Conservation (phyloP, 2,329 filamentous ascomycete genomes). For the Clarireedia monteithiana region DNA sequence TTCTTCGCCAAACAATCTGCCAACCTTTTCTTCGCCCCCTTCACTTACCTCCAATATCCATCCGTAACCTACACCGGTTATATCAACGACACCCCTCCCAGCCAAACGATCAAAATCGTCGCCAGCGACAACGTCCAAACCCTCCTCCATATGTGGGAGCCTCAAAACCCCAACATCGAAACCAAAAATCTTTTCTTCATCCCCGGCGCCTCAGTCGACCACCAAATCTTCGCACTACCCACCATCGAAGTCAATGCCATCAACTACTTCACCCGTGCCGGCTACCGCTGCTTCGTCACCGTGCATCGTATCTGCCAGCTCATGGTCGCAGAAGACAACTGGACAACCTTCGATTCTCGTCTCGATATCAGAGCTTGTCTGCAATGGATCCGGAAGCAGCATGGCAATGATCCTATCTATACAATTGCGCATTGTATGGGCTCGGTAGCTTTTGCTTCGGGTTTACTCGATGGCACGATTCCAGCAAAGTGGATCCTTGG, state of each 20-base stretch:
- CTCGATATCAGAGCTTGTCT: slow-evolving; percentile 51
- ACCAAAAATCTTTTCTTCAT: slow-evolving; percentile 50
- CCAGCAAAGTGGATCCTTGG: slow-evolving; percentile 49
- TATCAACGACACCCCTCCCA: slow-evolving; percentile 42
- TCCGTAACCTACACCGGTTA: slow-evolving; percentile 40
- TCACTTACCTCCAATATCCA: slow-evolving; percentile 50
- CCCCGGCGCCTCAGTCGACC: slow-evolving; percentile 54
- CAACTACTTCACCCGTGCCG: slow-evolving; percentile 52
- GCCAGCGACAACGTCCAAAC: slow-evolving; percentile 46
- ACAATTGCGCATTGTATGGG: slow-evolving; percentile 57
- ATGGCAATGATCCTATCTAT: slow-evolving; percentile 40
- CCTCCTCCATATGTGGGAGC: slow-evolving; percentile 49
- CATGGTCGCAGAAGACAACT: slow-evolving; percentile 41
- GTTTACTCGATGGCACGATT: slow-evolving; percentile 55
- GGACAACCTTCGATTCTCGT: slow-evolving; percentile 53
- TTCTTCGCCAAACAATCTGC: slow-evolving; percentile 49
- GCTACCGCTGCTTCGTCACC: slow-evolving; percentile 51
- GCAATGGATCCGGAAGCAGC: slow-evolving; percentile 39
- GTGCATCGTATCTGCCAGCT: slow-evolving; percentile 51
- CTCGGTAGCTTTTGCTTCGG: slow-evolving; percentile 48
- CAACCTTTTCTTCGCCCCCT: slow-evolving; percentile 44
- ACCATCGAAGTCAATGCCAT: slow-evolving; percentile 57
- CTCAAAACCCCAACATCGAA: slow-evolving; percentile 31
- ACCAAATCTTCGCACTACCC: slow-evolving; percentile 54
- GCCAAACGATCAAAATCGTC: slow-evolving; percentile 36